Conservation (phyloP, 1,284 basidiomycete species). For the Microbotryum intermedium region DNA sequence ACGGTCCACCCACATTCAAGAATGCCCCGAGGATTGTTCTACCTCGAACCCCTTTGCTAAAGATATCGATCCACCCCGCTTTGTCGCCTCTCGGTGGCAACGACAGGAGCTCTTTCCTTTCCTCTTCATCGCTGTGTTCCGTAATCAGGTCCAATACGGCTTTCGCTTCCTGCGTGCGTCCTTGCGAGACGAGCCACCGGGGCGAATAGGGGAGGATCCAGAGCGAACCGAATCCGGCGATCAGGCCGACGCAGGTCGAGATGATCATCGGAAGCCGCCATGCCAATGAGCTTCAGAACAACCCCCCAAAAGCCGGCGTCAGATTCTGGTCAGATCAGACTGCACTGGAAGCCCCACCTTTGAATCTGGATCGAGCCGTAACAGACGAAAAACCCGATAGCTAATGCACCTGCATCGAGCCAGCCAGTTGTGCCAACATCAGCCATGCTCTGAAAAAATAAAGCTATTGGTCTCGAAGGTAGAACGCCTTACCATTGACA, state of each 20-base stretch:
- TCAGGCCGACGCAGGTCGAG: constrained; percentile 43
- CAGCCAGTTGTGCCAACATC: neutral
- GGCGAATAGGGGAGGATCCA: constrained; percentile 50
- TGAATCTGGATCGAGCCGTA: constrained; percentile 36
- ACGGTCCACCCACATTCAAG: constrained; percentile 32
- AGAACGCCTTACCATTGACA: neutral
- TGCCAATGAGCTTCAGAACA: constrained; percentile 42
- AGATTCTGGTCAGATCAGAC: neutral
- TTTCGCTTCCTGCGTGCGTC: constrained; percentile 44
- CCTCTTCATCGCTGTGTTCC: constrained; percentile 34
- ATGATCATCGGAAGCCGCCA: constrained; percentile 47
- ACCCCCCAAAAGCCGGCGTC: constrained; percentile 4
- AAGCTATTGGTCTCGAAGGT: neutral
- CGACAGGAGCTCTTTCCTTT: constrained; percentile 28
- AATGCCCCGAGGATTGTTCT: constrained; percentile 46
- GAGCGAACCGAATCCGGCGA: constrained; percentile 35
- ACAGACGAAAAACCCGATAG: constrained; percentile 48
- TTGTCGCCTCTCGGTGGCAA: constrained; percentile 2
- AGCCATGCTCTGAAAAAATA: no score
- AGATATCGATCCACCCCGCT: constrained; percentile 17
- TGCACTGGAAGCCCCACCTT: no score
- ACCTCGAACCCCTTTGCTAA: constrained; percentile 19
- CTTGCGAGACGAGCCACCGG: constrained; percentile 47
- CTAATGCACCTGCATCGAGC: constrained; percentile 28
- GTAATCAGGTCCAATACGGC: constrained; percentile 37